These are phyloP conservation scores for Intubia oerlemansii DNA, from an alignment of 2,329 filamentous ascomycete genomes.

Conservation along the genomic window DNA sequence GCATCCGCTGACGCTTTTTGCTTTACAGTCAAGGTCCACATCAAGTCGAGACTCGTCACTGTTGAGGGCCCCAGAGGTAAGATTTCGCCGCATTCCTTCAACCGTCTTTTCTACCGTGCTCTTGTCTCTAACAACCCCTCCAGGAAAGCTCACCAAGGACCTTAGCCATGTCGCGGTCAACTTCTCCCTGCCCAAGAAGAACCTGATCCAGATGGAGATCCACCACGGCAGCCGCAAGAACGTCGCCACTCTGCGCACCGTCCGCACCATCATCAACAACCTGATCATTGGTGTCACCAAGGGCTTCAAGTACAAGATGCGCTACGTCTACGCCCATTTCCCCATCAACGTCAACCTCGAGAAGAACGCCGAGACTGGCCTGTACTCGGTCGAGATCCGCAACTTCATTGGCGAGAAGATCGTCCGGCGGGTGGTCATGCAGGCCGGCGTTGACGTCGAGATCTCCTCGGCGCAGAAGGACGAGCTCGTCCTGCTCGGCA, in stretches of 20 bases:
- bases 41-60: constrained; percentile 91
- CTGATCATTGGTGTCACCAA: constrained; percentile 95
- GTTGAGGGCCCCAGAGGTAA: constrained; percentile 90
- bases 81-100: too few species aligned
- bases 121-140: constrained; percentile 6
- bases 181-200: constrained; percentile 74
- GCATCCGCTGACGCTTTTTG: too few species aligned
- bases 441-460: constrained; percentile 74
- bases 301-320: constrained; percentile 99
- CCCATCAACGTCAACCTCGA: constrained; percentile 99
- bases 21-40: constrained; percentile 88
- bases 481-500: constrained; percentile 80
- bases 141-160: constrained; percentile 91
- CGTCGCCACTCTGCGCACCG: constrained; percentile 91
- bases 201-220: constrained; percentile 87
- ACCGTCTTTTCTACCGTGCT: background rate
- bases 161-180: constrained; percentile 90
- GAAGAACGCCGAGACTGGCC: constrained; percentile 79
- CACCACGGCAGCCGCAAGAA: constrained; percentile 98
- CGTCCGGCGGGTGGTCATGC: constrained; percentile 79
- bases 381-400: constrained; percentile 89
- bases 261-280: constrained; percentile 97
- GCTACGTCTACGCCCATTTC: constrained; percentile 99
- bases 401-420: constrained; percentile 99
- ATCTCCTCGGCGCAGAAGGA: constrained; percentile 89